A percentile compares a stretch with the other conserved stretches of the same genome.
These are phyloP conservation scores for Salicornia ramosissima DNA, from an alignment of 148 eudicot species.

Conservation along the genomic window DNA sequence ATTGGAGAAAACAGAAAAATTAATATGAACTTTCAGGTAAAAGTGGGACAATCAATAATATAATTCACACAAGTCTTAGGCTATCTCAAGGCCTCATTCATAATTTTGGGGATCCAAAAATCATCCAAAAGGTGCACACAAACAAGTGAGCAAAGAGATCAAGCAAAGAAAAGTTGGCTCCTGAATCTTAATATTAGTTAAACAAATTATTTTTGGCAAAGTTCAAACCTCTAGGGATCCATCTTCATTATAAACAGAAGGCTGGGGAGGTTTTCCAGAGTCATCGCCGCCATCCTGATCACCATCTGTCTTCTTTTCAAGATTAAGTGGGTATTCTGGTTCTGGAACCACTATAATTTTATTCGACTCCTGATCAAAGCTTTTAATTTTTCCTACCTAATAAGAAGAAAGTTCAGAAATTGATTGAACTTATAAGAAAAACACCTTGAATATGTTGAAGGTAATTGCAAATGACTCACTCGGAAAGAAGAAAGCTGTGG, in stretches of 20 bases:
- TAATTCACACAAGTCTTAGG: too few species aligned
- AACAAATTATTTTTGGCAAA: not conserved
- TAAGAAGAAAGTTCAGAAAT: not conserved
- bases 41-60: too few species aligned
- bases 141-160: not conserved
- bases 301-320: conserved; percentile 30
- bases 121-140: not conserved
- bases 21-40: too few species aligned
- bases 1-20: too few species aligned
- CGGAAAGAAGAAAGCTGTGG: conserved; percentile 71
- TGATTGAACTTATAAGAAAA: not conserved
- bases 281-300: conserved; percentile 45
- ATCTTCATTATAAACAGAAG: conserved; percentile 68
- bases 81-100: not conserved
- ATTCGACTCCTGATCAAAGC: conserved; percentile 40
- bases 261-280: conserved; percentile 36
- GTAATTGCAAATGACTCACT: conserved; percentile 24
- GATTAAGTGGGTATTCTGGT: conserved; percentile 62
- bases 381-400: conserved; percentile 71
- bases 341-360: conserved; percentile 49
- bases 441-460: not conserved
- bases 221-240: conserved; percentile 82
- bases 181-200: not conserved
- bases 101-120: not conserved
- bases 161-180: not conserved